Percentiles rank a stretch among this genome's conserved stretches.
Evolutionary conservation across 768 basidiomycete genomes (phyloP).

Genomic region (Daedaleopsis sinensis): DNA sequence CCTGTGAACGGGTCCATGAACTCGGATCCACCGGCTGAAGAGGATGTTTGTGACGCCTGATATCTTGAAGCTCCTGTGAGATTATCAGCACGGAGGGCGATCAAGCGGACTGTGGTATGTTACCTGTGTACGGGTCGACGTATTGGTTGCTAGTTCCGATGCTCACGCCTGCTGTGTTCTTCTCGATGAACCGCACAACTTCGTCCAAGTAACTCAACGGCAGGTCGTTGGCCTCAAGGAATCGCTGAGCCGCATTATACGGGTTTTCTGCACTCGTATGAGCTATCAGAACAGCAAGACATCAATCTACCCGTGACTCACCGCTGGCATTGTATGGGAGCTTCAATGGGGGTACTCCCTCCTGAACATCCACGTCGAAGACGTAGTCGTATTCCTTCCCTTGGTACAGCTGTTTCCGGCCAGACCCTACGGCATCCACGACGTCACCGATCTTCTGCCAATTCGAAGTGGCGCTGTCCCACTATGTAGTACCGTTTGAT

Average conservation of each 20-base stretch:
- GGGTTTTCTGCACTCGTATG: slow-evolving; percentile 74
- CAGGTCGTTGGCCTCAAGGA: slow-evolving; percentile 82
- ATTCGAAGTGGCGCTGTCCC: slow-evolving; percentile 65
- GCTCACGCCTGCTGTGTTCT: slow-evolving; percentile 80
- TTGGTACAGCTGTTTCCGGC: slow-evolving; percentile 88
- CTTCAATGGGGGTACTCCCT: slow-evolving; percentile 90
- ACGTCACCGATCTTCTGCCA: slow-evolving; percentile 98
- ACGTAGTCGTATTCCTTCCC: slow-evolving; percentile 99
- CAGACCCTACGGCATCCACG: slow-evolving; percentile 89
- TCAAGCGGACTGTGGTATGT: not conserved
- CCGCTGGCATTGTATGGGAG: slow-evolving; percentile 91
- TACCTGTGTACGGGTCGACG: slow-evolving; percentile 91
- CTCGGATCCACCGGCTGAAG: slow-evolving; percentile 17
- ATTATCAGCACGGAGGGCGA: not conserved
- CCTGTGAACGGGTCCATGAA: slow-evolving; percentile 33
- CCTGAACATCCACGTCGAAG: slow-evolving; percentile 97
- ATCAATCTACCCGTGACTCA: slow-evolving; percentile 34
- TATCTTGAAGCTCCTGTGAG: slow-evolving; percentile 37
- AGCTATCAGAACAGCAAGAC: not conserved
- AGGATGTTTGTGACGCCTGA: slow-evolving; percentile 27
- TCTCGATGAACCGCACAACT: slow-evolving; percentile 92
- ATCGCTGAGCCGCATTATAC: slow-evolving; percentile 85
- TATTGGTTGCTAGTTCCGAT: slow-evolving; percentile 65
- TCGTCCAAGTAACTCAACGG: slow-evolving; percentile 84
- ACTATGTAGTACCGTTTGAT: slow-evolving; percentile 50